Base-by-base conservation (phyloP, 2,329 filamentous ascomycete genomes). In the Sclerotinia trifoliorum region DNA sequence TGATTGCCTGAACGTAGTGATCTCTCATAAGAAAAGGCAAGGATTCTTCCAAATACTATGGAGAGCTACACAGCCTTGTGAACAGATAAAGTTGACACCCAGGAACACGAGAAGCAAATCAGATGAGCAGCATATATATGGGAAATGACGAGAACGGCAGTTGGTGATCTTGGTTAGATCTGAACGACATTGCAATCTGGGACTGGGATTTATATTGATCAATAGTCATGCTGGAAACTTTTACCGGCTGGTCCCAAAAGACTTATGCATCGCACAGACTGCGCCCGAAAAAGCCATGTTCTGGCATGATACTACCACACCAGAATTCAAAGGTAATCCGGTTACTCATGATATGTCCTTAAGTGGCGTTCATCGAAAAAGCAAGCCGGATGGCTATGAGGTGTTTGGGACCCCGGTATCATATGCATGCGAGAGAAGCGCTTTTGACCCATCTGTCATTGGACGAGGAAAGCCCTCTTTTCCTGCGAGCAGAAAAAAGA, bases 131-230 rank as follows among this genome's bases (percentile, higher is more conserved):
- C 32, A 61, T 56, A 42, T n/a, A 24, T 3, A 46, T 46, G 44
- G 44, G 26, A 62, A 67, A 67, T 62, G 35, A 67, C 52, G 39
- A 52, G 65, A 46, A 67, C 48, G 65, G 65, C 65, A 67, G 48
- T 67, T 67, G 63, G 63, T 35, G 56, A 67, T 62, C 56, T 67
- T 67, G 46, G 56, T 61, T 67, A 67, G 56, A 67, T 67, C 65
- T 67, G 55, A 51, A 51, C 64, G 44, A 66, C 54, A 24, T 8
- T 49, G 65, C 65, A 58, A 66, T 66, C 54, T 66, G 65, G 29
- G 44, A 44, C 65, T 60, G 60, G 65, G 65, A 44, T 46, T 49
- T 26, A 51, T 61, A 61, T 35, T 48, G 29, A 66, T 51, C 54
- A 66, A 57, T 48, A 44, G 35, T 66, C 44, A 66, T 61, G 65